Conservation (phyloP, 495 filamentous ascomycete genomes). For the Peziza echinospora region DNA sequence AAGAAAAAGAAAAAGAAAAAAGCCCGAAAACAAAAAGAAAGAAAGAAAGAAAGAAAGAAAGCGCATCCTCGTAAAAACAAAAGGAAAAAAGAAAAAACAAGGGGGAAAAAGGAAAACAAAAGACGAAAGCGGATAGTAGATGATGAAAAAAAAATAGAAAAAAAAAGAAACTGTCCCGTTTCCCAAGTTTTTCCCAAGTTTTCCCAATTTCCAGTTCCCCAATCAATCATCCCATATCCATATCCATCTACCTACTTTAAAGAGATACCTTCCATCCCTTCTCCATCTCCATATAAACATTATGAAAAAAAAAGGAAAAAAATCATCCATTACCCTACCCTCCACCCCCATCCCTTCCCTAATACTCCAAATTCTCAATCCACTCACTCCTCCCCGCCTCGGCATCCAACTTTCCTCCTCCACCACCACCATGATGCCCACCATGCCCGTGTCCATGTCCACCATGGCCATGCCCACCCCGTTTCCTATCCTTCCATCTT, state of each 20-base stretch:
- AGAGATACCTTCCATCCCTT: too few relatives aligned
- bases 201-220: too few relatives aligned
- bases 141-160: too few relatives aligned
- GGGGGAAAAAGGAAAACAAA: not conserved
- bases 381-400: not conserved
- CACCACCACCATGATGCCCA: not conserved
- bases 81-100: not conserved
- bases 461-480: not conserved
- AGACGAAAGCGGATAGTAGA: too few relatives aligned
- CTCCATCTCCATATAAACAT: too few relatives aligned
- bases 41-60: not conserved
- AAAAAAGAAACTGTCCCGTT: too few relatives aligned
- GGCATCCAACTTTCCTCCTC: not conserved
- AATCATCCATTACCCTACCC: too few relatives aligned
- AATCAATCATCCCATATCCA: too few relatives aligned
- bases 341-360: too few relatives aligned
- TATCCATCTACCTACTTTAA: too few relatives aligned
- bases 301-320: too few relatives aligned
- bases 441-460: not conserved
- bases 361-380: not conserved
- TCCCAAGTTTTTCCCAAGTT: too few relatives aligned
- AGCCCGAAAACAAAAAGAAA: not conserved
- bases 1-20: not conserved
- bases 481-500: not conserved
- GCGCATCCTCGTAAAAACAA: not conserved